Percentiles rank a stretch among this genome's conserved stretches.
phyloP scores from a whole-genome alignment of 2,329 filamentous ascomycete genomes.

The Rasamsonia emersonii region DNA sequence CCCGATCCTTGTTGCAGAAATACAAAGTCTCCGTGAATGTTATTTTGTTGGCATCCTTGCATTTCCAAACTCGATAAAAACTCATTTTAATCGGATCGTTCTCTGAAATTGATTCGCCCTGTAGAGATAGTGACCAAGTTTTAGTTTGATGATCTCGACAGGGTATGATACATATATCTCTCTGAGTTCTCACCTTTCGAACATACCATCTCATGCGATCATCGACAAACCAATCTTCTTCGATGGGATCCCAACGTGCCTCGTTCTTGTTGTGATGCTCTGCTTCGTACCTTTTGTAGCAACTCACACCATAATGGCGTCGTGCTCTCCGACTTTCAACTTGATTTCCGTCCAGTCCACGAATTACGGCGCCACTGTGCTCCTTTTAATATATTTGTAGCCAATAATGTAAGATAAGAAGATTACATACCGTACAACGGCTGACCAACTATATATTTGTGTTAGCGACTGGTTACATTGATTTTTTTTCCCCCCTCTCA shows the following conservation, averaged over 20 bases:
- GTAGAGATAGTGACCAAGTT: background rate
- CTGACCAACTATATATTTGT: slow-evolving; percentile 16
- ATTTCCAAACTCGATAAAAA: background rate
- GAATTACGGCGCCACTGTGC: slow-evolving; percentile 17
- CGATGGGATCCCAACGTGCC: slow-evolving; percentile 4
- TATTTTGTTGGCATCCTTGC: rapidly evolving
- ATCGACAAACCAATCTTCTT: slow-evolving; percentile 4
- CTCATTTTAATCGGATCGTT: slow-evolving; percentile 9
- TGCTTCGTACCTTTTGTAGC: rapidly evolving
- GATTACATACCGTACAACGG: slow-evolving; percentile 15
- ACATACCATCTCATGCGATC: slow-evolving; percentile 16
- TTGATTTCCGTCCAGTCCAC: slow-evolving; percentile 16
- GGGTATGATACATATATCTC: too few species aligned
- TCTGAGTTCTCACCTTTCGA: too few species aligned
- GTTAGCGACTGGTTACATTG: background rate
- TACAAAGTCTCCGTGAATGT: background rate
- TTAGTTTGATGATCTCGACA: too few species aligned
- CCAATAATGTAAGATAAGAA: background rate
- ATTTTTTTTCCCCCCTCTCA: too few species aligned
- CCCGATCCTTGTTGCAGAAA: slow-evolving; percentile 6
- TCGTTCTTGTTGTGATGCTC: background rate
- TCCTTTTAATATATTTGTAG: background rate
- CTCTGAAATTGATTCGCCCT: slow-evolving; percentile 13
- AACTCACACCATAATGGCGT: slow-evolving; percentile 11
- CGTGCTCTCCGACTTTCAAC: slow-evolving; percentile 14